Conservation (phyloP, 2,329 filamentous ascomycete species). For the Zymoseptoria ardabiliae region DNA sequence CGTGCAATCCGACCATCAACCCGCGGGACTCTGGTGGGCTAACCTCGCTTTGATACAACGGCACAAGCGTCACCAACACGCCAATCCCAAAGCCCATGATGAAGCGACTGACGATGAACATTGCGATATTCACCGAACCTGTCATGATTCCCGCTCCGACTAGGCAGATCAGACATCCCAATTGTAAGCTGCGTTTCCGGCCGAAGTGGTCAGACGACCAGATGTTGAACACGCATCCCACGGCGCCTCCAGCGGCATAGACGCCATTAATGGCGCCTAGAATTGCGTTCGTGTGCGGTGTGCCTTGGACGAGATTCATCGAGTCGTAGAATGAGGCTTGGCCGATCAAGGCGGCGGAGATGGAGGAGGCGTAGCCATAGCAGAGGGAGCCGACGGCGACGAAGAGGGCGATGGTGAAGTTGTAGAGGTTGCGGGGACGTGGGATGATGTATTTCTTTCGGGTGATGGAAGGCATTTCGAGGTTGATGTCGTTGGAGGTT, state of each 20-base stretch:
- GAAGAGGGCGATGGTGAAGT: constrained; percentile 8
- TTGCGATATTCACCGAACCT: constrained; percentile 4
- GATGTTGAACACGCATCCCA: constrained; percentile 5
- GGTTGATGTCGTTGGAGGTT: too few species aligned
- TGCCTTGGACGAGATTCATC: constrained; percentile 1
- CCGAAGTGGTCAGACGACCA: constrained; percentile 5
- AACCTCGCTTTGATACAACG: constrained; percentile 6
- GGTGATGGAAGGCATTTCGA: not conserved
- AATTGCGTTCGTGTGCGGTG: constrained; percentile 1
- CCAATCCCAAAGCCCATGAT: constrained; percentile 6
- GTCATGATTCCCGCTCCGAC: constrained; percentile 8
- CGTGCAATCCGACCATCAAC: constrained; percentile 6
- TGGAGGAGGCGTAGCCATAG: constrained; percentile 7
- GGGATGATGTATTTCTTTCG: not conserved
- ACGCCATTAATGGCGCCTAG: constrained; percentile 6
- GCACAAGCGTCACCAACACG: constrained; percentile 3
- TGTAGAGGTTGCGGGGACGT: constrained; percentile 3
- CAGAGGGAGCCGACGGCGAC: constrained; percentile 8
- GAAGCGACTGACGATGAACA: constrained; percentile 6
- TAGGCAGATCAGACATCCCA: constrained; percentile 4
- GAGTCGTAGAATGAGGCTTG: constrained; percentile 6
- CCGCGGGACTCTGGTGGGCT: constrained; percentile 4
- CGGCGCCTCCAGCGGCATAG: constrained; percentile 8
- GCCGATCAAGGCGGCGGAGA: constrained; percentile 3
- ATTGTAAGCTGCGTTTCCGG: constrained; percentile 8